Conservation (phyloP, 2,329 filamentous ascomycete species). For the Claviceps fusiformis region DNA sequence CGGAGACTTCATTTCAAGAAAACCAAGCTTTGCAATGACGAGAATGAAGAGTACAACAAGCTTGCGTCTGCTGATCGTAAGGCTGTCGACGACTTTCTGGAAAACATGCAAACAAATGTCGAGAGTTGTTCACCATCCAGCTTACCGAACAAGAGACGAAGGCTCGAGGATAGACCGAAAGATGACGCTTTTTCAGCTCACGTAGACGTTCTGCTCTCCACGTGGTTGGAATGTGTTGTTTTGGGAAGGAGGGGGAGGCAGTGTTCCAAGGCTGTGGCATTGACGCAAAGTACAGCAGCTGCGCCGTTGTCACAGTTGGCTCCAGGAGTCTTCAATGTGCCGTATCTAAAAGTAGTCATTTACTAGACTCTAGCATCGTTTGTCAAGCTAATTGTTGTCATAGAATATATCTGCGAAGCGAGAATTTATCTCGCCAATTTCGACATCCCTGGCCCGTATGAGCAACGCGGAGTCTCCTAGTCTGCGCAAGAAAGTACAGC, state of each 20-base stretch:
- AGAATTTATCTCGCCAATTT: slow-evolving; percentile 15
- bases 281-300: slow-evolving; percentile 7
- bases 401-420: slow-evolving; percentile 16
- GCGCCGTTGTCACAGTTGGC: slow-evolving; percentile 15
- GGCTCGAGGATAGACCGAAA: neutral
- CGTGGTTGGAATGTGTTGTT: slow-evolving; percentile 14
- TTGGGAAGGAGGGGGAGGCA: slow-evolving; percentile 13
- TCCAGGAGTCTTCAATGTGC: slow-evolving; percentile 23
- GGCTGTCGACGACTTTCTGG: slow-evolving; percentile 18
- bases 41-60: slow-evolving; percentile 6
- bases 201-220: neutral
- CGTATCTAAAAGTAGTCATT: slow-evolving; percentile 20
- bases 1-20: neutral
- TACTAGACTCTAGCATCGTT: neutral
- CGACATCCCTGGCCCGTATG: slow-evolving; percentile 20
- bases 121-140: neutral
- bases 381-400: slow-evolving; percentile 2
- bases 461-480: slow-evolving; percentile 20
- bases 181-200: neutral
- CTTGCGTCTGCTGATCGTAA: slow-evolving; percentile 13
- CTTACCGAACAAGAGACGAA: neutral
- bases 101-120: slow-evolving; percentile 9
- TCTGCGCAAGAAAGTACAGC: slow-evolving; percentile 16
- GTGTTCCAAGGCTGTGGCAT: slow-evolving; percentile 11
- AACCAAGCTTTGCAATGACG: neutral